phyloP scores from a whole-genome alignment of 148 eudicot species.

The Spergularia marina region DNA sequence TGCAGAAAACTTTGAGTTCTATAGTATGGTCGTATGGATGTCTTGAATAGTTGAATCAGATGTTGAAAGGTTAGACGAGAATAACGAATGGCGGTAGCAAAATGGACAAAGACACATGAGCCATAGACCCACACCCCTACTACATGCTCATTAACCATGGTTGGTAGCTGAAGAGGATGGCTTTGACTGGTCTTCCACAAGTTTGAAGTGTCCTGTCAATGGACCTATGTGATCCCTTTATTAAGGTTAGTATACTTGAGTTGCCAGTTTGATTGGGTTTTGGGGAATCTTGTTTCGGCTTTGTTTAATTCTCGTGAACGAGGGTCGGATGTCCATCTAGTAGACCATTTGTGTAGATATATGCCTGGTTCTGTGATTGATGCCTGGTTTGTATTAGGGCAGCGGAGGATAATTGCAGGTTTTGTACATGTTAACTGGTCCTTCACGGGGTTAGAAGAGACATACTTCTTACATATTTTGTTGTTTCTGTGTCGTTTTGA shows the following conservation, averaged over 20 bases:
- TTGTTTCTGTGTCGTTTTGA: too few relatives aligned
- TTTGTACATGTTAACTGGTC: too few relatives aligned
- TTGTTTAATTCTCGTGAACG: too few relatives aligned
- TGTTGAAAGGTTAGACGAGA: neutral
- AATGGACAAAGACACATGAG: slow-evolving; percentile 13
- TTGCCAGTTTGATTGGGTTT: neutral
- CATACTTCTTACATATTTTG: too few relatives aligned
- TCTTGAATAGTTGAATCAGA: neutral
- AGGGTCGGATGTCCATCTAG: too few relatives aligned
- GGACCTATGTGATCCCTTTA: slow-evolving; percentile 1
- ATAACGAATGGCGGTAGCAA: slow-evolving; percentile 4
- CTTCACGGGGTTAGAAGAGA: too few relatives aligned
- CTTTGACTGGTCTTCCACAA: slow-evolving; percentile 17
- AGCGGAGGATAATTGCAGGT: too few relatives aligned
- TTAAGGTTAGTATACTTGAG: neutral
- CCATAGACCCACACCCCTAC: neutral
- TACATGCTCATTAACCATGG: neutral
- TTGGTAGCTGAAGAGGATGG: slow-evolving; percentile 11
- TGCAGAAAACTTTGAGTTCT: neutral
- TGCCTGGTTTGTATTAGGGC: too few relatives aligned
- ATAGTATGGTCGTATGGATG: neutral
- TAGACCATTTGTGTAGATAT: too few relatives aligned
- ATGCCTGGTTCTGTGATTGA: too few relatives aligned
- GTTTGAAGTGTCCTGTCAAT: slow-evolving; percentile 1
- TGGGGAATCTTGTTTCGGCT: neutral